These are phyloP conservation scores for Blumeria hordei DNA, from an alignment of 2,329 filamentous ascomycete species.

Conservation along the genomic window DNA sequence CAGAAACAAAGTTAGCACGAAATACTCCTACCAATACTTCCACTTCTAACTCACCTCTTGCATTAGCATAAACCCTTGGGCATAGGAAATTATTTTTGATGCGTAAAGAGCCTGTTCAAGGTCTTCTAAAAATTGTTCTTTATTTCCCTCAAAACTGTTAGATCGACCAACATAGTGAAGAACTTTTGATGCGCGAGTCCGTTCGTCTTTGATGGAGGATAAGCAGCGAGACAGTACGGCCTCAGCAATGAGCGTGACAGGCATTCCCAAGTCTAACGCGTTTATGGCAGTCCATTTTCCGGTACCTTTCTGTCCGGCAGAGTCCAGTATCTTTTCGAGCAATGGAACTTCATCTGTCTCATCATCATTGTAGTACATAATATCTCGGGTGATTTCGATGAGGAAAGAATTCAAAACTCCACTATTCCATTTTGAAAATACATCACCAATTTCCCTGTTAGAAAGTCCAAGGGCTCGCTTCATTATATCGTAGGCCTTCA, in stretches of 20 bases:
- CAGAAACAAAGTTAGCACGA: background rate
- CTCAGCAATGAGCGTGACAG: constrained; percentile 93
- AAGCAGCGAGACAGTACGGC: constrained; percentile 88
- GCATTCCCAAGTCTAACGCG: constrained; percentile 93
- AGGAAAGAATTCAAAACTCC: constrained; percentile 97
- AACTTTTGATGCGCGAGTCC: constrained; percentile 53
- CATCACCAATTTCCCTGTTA: constrained; percentile 88
- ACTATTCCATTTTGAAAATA: constrained; percentile 92
- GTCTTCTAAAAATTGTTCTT: constrained; percentile 81
- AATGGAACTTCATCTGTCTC: constrained; percentile 78
- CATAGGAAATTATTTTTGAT: constrained; percentile 99
- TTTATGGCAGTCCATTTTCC: constrained; percentile 99
- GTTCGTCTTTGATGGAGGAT: constrained; percentile 85
- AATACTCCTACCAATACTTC: too few relatives aligned
- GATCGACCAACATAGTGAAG: constrained; percentile 51
- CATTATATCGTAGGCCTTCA: constrained; percentile 94
- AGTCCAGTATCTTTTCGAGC: constrained; percentile 96
- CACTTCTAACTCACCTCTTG: constrained; percentile 46
- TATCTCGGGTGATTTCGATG: constrained; percentile 95
- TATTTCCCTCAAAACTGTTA: constrained; percentile 70
- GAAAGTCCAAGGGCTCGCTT: constrained; percentile 83
- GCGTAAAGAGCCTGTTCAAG: constrained; percentile 97
- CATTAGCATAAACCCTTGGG: constrained; percentile 99
- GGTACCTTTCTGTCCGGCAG: constrained; percentile 97
- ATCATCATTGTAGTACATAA: constrained; percentile 84